These are phyloP conservation scores for Phytophthora crassamura DNA, from an alignment of 352 stramenopile species.

Conservation along the genomic window DNA sequence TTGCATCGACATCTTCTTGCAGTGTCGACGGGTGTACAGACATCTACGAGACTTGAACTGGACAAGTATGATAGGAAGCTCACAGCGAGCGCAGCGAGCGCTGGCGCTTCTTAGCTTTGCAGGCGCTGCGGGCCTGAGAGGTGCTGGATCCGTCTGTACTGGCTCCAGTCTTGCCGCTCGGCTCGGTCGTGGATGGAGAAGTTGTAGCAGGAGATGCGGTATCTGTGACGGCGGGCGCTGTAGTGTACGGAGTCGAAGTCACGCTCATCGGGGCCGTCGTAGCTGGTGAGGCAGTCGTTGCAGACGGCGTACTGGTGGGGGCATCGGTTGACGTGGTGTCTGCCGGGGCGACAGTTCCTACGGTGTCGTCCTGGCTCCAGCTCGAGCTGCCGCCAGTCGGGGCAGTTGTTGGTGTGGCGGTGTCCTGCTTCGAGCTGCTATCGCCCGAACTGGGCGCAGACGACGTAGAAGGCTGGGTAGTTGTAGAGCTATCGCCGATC, in stretches of 20 bases:
- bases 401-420: slow-evolving; percentile 2
- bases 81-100: slow-evolving; percentile 21
- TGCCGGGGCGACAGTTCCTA: slow-evolving; percentile 24
- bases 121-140: slow-evolving; percentile 15
- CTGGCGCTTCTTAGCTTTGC: slow-evolving; percentile 31
- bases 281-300: slow-evolving; percentile 2
- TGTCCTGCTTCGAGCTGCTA: slow-evolving; percentile 8
- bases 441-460: slow-evolving; percentile 4
- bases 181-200: not conserved
- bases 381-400: slow-evolving; percentile 18
- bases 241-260: slow-evolving; percentile 9
- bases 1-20: too few relatives aligned
- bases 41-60: slow-evolving; percentile 18
- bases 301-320: slow-evolving; percentile 6
- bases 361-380: slow-evolving; percentile 20
- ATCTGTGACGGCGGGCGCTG: not conserved
- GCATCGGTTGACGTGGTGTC: slow-evolving; percentile 13
- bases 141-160: slow-evolving; percentile 1
- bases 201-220: slow-evolving; percentile 14
- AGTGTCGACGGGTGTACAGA: not conserved
- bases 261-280: too few relatives aligned
- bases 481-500: slow-evolving; percentile 20
- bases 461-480: slow-evolving; percentile 5
- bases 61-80: slow-evolving; percentile 6
- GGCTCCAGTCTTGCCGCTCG: not conserved